Evolutionary conservation across 768 basidiomycete genomes (phyloP).

Genomic region (Lactarius vividus): DNA sequence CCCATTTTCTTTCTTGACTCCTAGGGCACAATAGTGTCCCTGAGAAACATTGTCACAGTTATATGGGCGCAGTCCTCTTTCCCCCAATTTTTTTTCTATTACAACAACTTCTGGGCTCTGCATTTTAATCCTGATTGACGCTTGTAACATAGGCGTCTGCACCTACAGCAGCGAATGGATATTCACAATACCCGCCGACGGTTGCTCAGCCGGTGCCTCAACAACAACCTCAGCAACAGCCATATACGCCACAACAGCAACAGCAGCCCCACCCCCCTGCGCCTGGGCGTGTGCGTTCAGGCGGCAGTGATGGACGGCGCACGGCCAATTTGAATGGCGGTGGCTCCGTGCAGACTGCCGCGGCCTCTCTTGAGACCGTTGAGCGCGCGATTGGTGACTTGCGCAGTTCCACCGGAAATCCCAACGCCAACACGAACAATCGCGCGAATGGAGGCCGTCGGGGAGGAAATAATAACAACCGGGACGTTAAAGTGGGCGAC

Average conservation of each 20-base stretch:
- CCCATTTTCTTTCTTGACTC: constrained; percentile 22
- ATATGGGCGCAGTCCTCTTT: constrained; percentile 22
- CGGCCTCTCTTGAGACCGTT: constrained; percentile 71
- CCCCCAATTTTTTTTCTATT: constrained; percentile 55
- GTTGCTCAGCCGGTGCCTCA: constrained; percentile 30
- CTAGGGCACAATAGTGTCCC: constrained; percentile 49
- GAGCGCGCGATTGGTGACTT: constrained; percentile 55
- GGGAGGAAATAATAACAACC: constrained; percentile 11
- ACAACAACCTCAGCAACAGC: constrained; percentile 29
- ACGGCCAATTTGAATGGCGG: constrained; percentile 33
- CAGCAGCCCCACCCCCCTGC: constrained; percentile 12
- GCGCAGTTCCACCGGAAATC: constrained; percentile 37
- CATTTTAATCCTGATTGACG: constrained; percentile 17
- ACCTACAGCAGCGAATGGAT: constrained; percentile 36
- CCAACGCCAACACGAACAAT: constrained; percentile 31
- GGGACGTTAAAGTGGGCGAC: constrained; percentile 37
- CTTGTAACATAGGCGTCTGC: constrained; percentile 45
- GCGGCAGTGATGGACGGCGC: constrained; percentile 32
- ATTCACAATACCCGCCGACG: constrained; percentile 28
- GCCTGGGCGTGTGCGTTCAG: constrained; percentile 20
- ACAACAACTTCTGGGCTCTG: constrained; percentile 28
- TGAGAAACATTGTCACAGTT: constrained; percentile 31
- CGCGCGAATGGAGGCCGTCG: constrained; percentile 40
- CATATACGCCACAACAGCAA: constrained; percentile 24
- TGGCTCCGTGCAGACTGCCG: constrained; percentile 66